Evolutionary conservation across 306 rosid species (phyloP), one percentile per base, ranked within the genome.

Genomic region (Carpinus viminea): DNA sequence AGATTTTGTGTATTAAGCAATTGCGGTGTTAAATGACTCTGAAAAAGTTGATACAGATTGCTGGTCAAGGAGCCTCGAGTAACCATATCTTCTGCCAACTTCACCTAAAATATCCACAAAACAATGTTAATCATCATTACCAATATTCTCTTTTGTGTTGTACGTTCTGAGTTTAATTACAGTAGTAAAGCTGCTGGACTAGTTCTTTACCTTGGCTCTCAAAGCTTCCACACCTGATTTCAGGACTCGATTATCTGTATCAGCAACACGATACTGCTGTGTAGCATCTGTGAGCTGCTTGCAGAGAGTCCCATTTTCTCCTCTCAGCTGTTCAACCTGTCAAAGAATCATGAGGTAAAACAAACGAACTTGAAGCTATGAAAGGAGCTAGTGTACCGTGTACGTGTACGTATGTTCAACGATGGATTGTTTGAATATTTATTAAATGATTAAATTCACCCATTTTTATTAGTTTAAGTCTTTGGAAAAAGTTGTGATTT

Each of bases 11-110:
- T 61, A 70, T 77, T 85, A 59, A 86, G 75, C 15, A 85, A 91
- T 36, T 86, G 90, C 2, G 85, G 86, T 8, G 83, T 76, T 66
- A 85, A n/a, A 74, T 88, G 97, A 76, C 77, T 78, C n/a, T 86
- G 98, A 65, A 88, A 52, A 81, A 89, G 65, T 60, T 89, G 93
- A 77, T 83, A 88, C 59, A 89, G 62, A 21, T 83, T 86, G 50
- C 80, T 46, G 43, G 79, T 87, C 78, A 96, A 79, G 48, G 94
- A 85, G 76, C 94, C 87, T 70, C 97, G 78, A 72, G 99, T 80
- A n/a, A 96, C 90, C 89, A 92, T 90, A 46, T 88, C 98, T 81
- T 96, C 99, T 7, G 99, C 99, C 79, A 96, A 88, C 77, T 93
- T 91, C 82, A 96, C 98, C 99, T 96, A 13, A 36, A 79, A 83